These are phyloP conservation scores for Globisporangium takayamanum DNA, from an alignment of 352 stramenopile species.

Conservation along the genomic window DNA sequence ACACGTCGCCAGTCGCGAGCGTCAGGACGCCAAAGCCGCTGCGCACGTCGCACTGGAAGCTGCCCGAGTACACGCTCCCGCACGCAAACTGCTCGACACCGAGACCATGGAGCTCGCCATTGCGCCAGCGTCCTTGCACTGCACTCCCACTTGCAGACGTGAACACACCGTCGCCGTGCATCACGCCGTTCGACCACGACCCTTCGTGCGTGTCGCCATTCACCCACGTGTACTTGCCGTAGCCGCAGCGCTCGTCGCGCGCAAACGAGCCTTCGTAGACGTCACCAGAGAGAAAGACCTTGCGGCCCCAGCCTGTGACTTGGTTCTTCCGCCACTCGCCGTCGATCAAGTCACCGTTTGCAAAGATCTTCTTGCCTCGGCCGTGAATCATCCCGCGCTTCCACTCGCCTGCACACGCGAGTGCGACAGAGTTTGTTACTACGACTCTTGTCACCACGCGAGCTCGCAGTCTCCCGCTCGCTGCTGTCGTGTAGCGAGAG, in stretches of 20 bases:
- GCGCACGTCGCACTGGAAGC: slow-evolving; percentile 36
- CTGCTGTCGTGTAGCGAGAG: too few relatives aligned
- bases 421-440: not conserved
- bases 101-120: slow-evolving; percentile 35
- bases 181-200: slow-evolving; percentile 39
- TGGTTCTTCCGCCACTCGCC: slow-evolving; percentile 56
- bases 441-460: not conserved
- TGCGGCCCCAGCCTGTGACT: slow-evolving; percentile 52
- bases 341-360: slow-evolving; percentile 53
- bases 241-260: slow-evolving; percentile 52
- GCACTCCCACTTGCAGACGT: slow-evolving; percentile 21
- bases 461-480: not conserved
- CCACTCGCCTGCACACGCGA: slow-evolving; percentile 45
- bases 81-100: slow-evolving; percentile 49
- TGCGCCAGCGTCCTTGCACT: slow-evolving; percentile 41
- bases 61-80: slow-evolving; percentile 49
- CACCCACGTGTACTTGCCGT: slow-evolving; percentile 65
- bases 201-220: slow-evolving; percentile 65
- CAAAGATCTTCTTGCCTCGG: slow-evolving; percentile 61
- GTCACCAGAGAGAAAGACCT: slow-evolving; percentile 59
- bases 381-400: slow-evolving; percentile 75
- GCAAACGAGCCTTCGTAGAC: slow-evolving; percentile 65
- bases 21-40: slow-evolving; percentile 51
- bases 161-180: slow-evolving; percentile 67
- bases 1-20: slow-evolving; percentile 53